Evolutionary conservation across 805 yeast species (phyloP).

Genomic region (Wickerhamiella sergipiensis): DNA sequence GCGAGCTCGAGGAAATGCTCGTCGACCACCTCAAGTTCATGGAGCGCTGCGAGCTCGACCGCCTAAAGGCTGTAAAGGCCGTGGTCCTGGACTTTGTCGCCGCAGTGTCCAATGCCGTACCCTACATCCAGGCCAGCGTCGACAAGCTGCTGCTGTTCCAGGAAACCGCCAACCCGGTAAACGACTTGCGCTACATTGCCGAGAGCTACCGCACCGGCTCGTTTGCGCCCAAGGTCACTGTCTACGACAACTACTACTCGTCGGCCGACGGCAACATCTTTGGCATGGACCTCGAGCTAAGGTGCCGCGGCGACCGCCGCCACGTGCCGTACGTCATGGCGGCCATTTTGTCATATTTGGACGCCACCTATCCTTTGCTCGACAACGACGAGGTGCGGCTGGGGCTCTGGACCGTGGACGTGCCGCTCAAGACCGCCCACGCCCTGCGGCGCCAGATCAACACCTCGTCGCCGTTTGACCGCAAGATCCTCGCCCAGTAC

Average conservation of each 20-base stretch:
- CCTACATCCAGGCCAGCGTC: slow-evolving; percentile 41
- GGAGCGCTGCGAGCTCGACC: slow-evolving; percentile 72
- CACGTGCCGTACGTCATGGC: slow-evolving; percentile 59
- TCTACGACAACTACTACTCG: slow-evolving; percentile 71
- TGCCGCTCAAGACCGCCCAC: slow-evolving; percentile 48
- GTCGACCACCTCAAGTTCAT: slow-evolving; percentile 61
- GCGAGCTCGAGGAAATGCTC: slow-evolving; percentile 56
- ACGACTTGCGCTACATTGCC: slow-evolving; percentile 52
- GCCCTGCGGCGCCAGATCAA: slow-evolving; percentile 38
- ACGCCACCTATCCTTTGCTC: slow-evolving; percentile 49
- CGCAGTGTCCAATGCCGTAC: slow-evolving; percentile 45
- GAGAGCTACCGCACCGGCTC: slow-evolving; percentile 61
- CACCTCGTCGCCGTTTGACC: slow-evolving; percentile 9
- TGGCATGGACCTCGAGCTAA: slow-evolving; percentile 63
- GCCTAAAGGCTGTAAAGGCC: slow-evolving; percentile 62
- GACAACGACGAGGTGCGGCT: slow-evolving; percentile 55
- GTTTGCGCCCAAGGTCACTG: slow-evolving; percentile 55
- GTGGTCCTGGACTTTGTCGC: slow-evolving; percentile 62
- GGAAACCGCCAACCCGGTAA: slow-evolving; percentile 55
- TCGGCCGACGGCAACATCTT: slow-evolving; percentile 56
- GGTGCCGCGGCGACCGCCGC: slow-evolving; percentile 57
- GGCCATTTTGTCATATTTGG: slow-evolving; percentile 51
- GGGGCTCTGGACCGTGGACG: slow-evolving; percentile 54
- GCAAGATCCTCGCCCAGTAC: slow-evolving; percentile 24
- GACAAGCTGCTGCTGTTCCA: slow-evolving; percentile 53